These are phyloP conservation scores for Dryas integrifolia DNA, from an alignment of 331 rosid genomes.

Conservation along the genomic window DNA sequence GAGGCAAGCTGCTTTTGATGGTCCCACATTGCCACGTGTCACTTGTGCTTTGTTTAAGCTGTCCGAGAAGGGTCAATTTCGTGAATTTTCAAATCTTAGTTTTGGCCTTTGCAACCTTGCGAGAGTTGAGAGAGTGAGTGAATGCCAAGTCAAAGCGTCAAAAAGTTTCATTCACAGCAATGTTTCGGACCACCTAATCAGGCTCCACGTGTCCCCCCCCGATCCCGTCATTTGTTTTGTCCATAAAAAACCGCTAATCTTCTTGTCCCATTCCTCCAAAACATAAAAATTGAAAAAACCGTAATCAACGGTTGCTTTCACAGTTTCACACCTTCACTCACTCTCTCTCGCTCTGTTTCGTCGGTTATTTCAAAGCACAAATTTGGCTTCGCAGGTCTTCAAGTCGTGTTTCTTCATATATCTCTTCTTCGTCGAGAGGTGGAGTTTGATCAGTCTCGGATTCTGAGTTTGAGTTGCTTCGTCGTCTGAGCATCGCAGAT, in stretches of 20 bases:
- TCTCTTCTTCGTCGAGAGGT: background rate
- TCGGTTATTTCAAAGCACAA: conserved; percentile 59
- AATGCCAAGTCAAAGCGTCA: conserved; percentile 22
- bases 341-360: conserved; percentile 15
- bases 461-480: background rate
- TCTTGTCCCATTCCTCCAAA: conserved; percentile 14
- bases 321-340: background rate
- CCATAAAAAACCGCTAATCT: conserved; percentile 24
- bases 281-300: conserved; percentile 17
- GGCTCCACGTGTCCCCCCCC: conserved; percentile 36
- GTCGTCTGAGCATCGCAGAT: conserved; percentile 3
- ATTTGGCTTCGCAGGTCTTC: background rate
- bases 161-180: background rate
- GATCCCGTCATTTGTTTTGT: conserved; percentile 17
- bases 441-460: background rate
- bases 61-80: conserved; percentile 8
- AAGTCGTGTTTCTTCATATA: too few species aligned
- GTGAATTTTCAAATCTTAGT: background rate
- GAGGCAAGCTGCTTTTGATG: too few species aligned
- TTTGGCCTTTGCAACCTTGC: background rate
- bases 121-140: background rate
- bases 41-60: background rate
- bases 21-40: background rate
- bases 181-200: conserved; percentile 14
- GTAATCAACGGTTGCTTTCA: conserved; percentile 35